These are phyloP conservation scores for Arabidopsis hybrid DNA, from an alignment of 441 rosid species.

Conservation along the genomic window DNA sequence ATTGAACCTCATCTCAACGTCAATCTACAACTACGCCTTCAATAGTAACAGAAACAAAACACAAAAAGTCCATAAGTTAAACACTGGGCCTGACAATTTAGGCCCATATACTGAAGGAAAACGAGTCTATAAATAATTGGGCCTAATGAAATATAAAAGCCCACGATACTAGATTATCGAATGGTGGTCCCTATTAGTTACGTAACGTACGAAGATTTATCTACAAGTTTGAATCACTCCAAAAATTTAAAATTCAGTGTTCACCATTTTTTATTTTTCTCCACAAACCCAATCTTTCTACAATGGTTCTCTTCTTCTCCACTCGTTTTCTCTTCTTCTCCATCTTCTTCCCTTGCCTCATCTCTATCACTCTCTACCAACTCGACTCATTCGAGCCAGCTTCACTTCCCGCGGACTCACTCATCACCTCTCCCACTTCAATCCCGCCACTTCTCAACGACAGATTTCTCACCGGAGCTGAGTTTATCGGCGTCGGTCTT, in stretches of 20 bases:
- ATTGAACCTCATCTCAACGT: constrained; percentile 31
- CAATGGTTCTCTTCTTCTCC: constrained; percentile 28
- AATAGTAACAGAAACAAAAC: too few species aligned
- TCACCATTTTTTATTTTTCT: too few species aligned
- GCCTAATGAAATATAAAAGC: background rate
- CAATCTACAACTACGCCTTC: too few species aligned
- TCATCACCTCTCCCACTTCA: constrained; percentile 28
- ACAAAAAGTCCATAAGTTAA: too few species aligned
- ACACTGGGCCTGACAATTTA: too few species aligned
- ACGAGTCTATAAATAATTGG: background rate
- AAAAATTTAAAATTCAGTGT: too few species aligned
- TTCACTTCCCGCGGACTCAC: constrained; percentile 55
- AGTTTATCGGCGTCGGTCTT: constrained; percentile 52
- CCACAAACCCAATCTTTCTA: background rate
- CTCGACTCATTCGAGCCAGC: constrained; percentile 70
- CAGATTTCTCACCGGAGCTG: constrained; percentile 50
- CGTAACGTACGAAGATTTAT: background rate
- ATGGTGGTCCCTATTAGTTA: constrained; percentile 2
- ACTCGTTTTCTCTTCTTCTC: constrained; percentile 28
- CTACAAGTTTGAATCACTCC: too few species aligned
- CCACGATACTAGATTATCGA: background rate
- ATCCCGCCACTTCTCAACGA: constrained; percentile 40
- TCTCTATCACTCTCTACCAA: constrained; percentile 47
- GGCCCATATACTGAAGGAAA: background rate
- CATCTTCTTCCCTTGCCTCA: constrained; percentile 39